Evolutionary conservation across 768 basidiomycete genomes (phyloP), one percentile per base, ranked within the genome.

Genomic region (Pisolithus tinctorius): DNA sequence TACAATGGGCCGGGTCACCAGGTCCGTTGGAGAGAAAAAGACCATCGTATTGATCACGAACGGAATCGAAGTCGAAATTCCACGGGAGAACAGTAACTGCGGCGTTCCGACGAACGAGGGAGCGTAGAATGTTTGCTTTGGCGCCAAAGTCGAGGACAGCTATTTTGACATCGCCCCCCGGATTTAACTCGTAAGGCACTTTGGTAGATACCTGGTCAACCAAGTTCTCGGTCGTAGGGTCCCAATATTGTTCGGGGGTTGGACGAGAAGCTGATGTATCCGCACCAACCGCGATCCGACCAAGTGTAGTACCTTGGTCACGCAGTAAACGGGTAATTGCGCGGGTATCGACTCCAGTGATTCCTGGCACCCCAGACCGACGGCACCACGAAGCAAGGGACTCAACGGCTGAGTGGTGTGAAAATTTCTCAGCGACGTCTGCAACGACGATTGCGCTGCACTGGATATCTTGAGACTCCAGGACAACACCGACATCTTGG

Each of bases 21-120:
- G 96, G 96, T 6, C 96, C 96, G 68, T 99, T 99, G 56, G 89
- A 83, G 58, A 99, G 77, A 77, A 98, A 98, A 6, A 99, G 78
- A 4, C 96, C 96, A 62, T 98, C 96, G 61, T 76, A 98, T 52
- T 88, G 77, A 67, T 97, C 90, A 50, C 93, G 81, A 55, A 98
- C 75, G 11, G 82, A 66, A 71, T 96, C 94, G 76, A 99, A 97
- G 71, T 99, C 91, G 69, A 78, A 95, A 70, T 98, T 84, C 96
- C 96, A 99, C 0, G 96, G 96, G 34, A 98, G 74, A 49, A 99
- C 94, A 7, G 95, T 97, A 40, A 98, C 90, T 17, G 88, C 79
- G 2, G 93, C 96, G 51, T 84, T 89, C 39, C 96, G 87, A 58
- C 88, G 84, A 57, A 96, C 84, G 56, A 99, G 84, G 2, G 92